A percentile compares a stretch with the other conserved stretches of the same genome.
phyloP scores from a whole-genome alignment of 1,284 basidiomycete genomes.

The Neotropicomus parvogracilis region DNA sequence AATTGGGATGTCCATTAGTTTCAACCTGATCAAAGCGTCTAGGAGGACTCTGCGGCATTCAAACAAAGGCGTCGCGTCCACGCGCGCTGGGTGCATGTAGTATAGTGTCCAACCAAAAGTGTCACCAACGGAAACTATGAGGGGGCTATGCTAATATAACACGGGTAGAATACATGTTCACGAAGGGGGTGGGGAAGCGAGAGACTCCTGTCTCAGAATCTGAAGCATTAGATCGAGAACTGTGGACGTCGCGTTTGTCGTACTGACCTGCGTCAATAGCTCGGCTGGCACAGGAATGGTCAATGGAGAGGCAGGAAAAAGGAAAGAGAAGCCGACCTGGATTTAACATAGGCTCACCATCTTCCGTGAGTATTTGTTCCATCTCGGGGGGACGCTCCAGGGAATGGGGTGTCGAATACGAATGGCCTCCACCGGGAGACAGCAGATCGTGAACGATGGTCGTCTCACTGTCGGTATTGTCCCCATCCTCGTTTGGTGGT shows the following conservation, averaged over 20 bases:
- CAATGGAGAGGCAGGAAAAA: background rate
- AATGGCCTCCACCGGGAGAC: constrained; percentile 18
- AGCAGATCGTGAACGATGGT: constrained; percentile 19
- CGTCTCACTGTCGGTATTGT: constrained; percentile 18
- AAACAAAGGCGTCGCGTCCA: constrained; percentile 14
- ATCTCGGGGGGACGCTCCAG: constrained; percentile 36
- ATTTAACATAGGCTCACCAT: constrained; percentile 63
- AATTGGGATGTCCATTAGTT: constrained; percentile 25
- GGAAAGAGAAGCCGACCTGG: constrained; percentile 43
- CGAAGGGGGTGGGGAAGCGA: constrained; percentile 56
- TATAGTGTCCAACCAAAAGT: constrained; percentile 23
- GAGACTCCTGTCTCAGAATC: constrained; percentile 47
- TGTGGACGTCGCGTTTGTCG: constrained; percentile 12
- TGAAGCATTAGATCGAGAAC: constrained; percentile 32
- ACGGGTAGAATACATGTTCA: constrained; percentile 33
- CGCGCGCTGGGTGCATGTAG: constrained; percentile 22
- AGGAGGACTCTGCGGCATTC: constrained; percentile 19
- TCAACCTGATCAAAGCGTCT: constrained; percentile 13
- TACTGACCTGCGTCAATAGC: constrained; percentile 56
- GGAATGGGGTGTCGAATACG: constrained; percentile 22
- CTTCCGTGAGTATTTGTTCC: constrained; percentile 56
- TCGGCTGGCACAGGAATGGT: constrained; percentile 41
- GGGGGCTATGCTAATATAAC: constrained; percentile 18
- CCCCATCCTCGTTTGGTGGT: constrained; percentile 6
- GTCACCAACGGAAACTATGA: constrained; percentile 14